These are phyloP conservation scores for Zygosaccharomyces bailii DNA, from an alignment of 805 yeast species.

Conservation along the genomic window DNA sequence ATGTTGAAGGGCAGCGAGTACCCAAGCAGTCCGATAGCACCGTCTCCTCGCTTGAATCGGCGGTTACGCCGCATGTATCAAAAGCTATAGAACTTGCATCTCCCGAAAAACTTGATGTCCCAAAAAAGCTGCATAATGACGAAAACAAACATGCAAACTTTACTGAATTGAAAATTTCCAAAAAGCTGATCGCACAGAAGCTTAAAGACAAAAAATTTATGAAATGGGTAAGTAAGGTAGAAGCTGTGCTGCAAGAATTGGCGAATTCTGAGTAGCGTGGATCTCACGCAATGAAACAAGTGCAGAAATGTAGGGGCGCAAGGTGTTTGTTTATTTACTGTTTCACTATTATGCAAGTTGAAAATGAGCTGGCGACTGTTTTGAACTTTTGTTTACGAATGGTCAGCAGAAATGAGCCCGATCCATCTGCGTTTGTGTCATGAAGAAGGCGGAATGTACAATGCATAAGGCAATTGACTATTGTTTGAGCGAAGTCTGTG, in stretches of 20 bases:
- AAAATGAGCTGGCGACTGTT: too few species aligned
- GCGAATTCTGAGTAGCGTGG: not conserved
- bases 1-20: not conserved
- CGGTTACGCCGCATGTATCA: not conserved
- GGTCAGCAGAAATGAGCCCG: too few species aligned
- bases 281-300: not conserved
- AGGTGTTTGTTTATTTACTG: too few species aligned
- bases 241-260: slow-evolving; percentile 9
- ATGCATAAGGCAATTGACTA: not conserved
- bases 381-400: too few species aligned
- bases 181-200: slow-evolving; percentile 21
- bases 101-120: not conserved
- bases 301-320: too few species aligned
- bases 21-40: not conserved
- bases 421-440: too few species aligned
- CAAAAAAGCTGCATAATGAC: not conserved
- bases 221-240: slow-evolving; percentile 30
- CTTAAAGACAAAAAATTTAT: slow-evolving; percentile 27
- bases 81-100: not conserved
- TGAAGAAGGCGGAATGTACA: too few species aligned
- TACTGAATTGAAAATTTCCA: slow-evolving; percentile 17
- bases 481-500: too few species aligned
- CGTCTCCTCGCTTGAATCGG: not conserved
- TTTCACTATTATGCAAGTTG: too few species aligned
- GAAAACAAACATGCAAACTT: not conserved